Percentiles rank a stretch among this genome's conserved stretches.
phyloP scores from a whole-genome alignment of 2,329 filamentous ascomycete genomes.

The Ascochyta clinopodiicola region DNA sequence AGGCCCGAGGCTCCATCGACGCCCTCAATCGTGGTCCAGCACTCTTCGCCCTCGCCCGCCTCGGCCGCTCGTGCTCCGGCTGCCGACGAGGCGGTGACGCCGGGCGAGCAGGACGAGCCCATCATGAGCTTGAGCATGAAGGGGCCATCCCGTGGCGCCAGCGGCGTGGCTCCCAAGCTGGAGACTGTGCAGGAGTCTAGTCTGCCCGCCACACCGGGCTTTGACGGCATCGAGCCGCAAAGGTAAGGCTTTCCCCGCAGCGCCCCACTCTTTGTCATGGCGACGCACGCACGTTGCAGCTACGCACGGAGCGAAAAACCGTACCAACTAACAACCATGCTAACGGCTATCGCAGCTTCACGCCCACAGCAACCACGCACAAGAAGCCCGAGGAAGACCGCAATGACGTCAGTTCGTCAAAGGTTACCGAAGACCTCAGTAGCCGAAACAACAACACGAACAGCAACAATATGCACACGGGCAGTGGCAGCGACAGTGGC shows the following conservation, averaged over 20 bases:
- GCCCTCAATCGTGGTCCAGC: conserved; percentile 55
- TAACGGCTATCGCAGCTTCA: conserved; percentile 30
- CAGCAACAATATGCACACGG: conserved; percentile 51
- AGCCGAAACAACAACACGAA: conserved; percentile 46
- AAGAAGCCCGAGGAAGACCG: conserved; percentile 47
- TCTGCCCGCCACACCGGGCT: conserved; percentile 70
- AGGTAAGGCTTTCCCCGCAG: conserved; percentile 41
- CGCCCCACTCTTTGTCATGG: conserved; percentile 38
- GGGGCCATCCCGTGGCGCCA: conserved; percentile 60
- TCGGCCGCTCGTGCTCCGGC: conserved; percentile 39
- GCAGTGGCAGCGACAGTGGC: conserved; percentile 72
- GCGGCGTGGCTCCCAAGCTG: conserved; percentile 66
- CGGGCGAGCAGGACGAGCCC: conserved; percentile 49
- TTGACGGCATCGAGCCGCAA: conserved; percentile 45
- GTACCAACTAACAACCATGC: conserved; percentile 25
- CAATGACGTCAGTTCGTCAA: conserved; percentile 54
- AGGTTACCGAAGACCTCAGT: conserved; percentile 56
- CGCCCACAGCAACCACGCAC: conserved; percentile 24
- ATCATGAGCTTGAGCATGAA: conserved; percentile 47
- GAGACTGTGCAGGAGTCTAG: conserved; percentile 94
- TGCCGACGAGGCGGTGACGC: conserved; percentile 34
- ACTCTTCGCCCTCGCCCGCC: conserved; percentile 49
- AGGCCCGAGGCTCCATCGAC: conserved; percentile 40
- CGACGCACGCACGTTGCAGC: conserved; percentile 34
- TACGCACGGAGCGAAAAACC: conserved; percentile 26